phyloP scores from a whole-genome alignment of 768 basidiomycete genomes.

The Phaeotremella fagi region DNA sequence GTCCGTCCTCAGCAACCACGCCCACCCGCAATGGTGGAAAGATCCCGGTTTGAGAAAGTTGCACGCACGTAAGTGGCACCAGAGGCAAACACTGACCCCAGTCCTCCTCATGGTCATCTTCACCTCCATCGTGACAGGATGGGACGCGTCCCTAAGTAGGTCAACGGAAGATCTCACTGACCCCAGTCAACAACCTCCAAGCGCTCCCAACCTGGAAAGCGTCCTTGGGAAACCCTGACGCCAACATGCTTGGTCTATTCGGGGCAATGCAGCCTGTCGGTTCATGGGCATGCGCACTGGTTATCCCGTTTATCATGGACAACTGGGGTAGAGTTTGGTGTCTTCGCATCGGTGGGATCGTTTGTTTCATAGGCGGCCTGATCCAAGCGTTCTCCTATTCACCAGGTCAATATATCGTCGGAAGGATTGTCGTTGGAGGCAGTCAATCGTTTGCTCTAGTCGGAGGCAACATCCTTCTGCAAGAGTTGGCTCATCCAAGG shows the following conservation, averaged over 20 bases:
- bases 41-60: neutral
- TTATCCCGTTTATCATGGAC: neutral
- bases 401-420: neutral
- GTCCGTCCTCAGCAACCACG: too few relatives aligned
- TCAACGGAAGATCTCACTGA: neutral
- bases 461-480: neutral
- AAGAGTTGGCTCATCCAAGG: conserved; percentile 5
- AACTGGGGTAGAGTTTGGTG: neutral
- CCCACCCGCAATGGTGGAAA: neutral
- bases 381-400: neutral
- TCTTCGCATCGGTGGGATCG: neutral
- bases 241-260: conserved; percentile 2
- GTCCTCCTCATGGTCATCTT: neutral
- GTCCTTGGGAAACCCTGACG: neutral
- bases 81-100: neutral
- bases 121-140: neutral
- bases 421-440: conserved; percentile 1
- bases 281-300: neutral
- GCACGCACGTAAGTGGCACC: neutral
- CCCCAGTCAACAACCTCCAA: neutral
- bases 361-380: neutral
- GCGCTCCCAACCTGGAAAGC: neutral
- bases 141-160: neutral
- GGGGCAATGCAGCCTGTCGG: neutral
- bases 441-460: neutral